phyloP scores from a whole-genome alignment of 495 filamentous ascomycete species.

The Podospora pseudopauciseta region DNA sequence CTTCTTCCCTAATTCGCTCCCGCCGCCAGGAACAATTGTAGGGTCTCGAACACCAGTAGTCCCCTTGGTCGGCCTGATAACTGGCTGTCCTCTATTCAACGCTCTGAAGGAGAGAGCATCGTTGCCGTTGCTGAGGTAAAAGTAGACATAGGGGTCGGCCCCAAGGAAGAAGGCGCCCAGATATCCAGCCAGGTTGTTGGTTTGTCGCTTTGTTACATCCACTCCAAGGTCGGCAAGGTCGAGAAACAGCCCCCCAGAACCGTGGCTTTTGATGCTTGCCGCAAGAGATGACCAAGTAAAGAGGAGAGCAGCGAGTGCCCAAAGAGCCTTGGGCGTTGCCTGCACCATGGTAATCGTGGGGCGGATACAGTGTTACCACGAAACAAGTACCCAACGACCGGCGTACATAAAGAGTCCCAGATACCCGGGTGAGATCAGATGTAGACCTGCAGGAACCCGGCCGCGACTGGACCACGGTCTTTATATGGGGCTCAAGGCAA shows the following conservation, averaged over 20 bases:
- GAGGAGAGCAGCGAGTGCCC: slow-evolving; percentile 7
- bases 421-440: slow-evolving; percentile 3
- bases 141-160: slow-evolving; percentile 51
- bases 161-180: slow-evolving; percentile 53
- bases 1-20: slow-evolving; percentile 46
- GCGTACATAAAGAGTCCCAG: background rate
- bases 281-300: slow-evolving; percentile 12
- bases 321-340: background rate
- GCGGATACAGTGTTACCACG: background rate
- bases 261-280: background rate
- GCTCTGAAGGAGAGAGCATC: slow-evolving; percentile 45
- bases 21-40: slow-evolving; percentile 45
- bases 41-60: slow-evolving; percentile 51
- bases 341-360: slow-evolving; percentile 1
- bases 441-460: slow-evolving; percentile 8
- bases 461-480: background rate
- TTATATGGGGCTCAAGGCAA: slow-evolving; percentile 10
- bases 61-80: slow-evolving; percentile 48
- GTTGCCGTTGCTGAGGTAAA: slow-evolving; percentile 52
- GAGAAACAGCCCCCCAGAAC: background rate
- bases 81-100: slow-evolving; percentile 44
- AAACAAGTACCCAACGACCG: background rate
- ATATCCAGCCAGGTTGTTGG: slow-evolving; percentile 44
- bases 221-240: slow-evolving; percentile 9
- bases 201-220: slow-evolving; percentile 32